phyloP scores from a whole-genome alignment of 768 basidiomycete genomes.

The Lanmaoa rubissima region DNA sequence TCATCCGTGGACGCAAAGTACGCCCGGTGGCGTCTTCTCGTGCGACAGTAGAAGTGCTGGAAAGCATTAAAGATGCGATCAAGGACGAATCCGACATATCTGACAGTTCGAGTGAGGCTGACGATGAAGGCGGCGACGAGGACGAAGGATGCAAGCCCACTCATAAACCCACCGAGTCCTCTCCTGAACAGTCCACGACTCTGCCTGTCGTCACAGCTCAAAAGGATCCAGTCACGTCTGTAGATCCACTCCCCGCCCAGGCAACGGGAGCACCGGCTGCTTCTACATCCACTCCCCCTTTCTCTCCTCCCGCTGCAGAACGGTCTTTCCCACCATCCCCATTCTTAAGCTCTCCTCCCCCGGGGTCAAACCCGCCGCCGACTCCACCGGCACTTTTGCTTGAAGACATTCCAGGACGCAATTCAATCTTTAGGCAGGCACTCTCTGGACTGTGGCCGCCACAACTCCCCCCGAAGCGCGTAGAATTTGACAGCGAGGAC shows the following conservation, averaged over 20 bases:
- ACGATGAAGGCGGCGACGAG: slow-evolving; percentile 65
- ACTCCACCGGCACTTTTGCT: slow-evolving; percentile 53
- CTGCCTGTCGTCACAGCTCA: slow-evolving; percentile 20
- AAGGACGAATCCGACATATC: slow-evolving; percentile 79
- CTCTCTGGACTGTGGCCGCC: slow-evolving; percentile 69
- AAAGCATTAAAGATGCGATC: slow-evolving; percentile 89
- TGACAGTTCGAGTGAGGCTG: slow-evolving; percentile 64
- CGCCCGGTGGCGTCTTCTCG: slow-evolving; percentile 88
- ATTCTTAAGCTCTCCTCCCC: slow-evolving; percentile 37
- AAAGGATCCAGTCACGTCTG: slow-evolving; percentile 1
- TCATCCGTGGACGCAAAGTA: slow-evolving; percentile 81
- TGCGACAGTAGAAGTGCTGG: slow-evolving; percentile 84
- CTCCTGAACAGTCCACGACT: slow-evolving; percentile 34
- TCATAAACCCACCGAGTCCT: slow-evolving; percentile 29
- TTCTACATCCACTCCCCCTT: slow-evolving; percentile 23
- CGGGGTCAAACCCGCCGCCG: slow-evolving; percentile 36
- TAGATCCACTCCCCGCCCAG: slow-evolving; percentile 28
- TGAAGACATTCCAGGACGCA: slow-evolving; percentile 50
- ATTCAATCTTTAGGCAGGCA: slow-evolving; percentile 74
- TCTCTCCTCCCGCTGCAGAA: slow-evolving; percentile 26
- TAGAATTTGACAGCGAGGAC: slow-evolving; percentile 62
- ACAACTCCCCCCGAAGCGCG: slow-evolving; percentile 48
- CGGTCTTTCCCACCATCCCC: slow-evolving; percentile 56
- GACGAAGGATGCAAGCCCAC: slow-evolving; percentile 40
- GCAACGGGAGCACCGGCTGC: slow-evolving; percentile 16